Evolutionary conservation across 352 stramenopile species (phyloP), one percentile per base, ranked within the genome.

Genomic region (Lagenidium giganteum): DNA sequence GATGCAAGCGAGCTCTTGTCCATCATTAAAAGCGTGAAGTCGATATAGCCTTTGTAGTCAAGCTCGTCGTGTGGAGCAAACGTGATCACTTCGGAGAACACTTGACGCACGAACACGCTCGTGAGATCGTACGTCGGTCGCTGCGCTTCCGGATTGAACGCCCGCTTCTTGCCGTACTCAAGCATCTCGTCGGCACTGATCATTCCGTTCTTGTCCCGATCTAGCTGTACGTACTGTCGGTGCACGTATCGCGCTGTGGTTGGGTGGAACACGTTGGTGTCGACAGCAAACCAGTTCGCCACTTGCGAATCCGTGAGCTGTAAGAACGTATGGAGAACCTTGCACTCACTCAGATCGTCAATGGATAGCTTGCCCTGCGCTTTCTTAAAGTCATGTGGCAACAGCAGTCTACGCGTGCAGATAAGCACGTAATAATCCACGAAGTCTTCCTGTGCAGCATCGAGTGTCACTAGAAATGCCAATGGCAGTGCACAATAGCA

Each of bases 111-210:
- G 23, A 85, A 85, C 17, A 55, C 67, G 13, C 30, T 36, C 1
- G 75, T 87, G 33, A 85, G 57, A 39, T 85, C 71, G 30, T 87
- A 68, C 21, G 66, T 79, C 1, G 70, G 74, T 20, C 53, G 62
- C 16, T 57, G 55, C 5, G 63, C 11, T n/a, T 57, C 37, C 1
- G 64, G 62, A 25, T 84, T 79, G 51, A 87, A 87, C 1, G 75
- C 75, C 40, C 64, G 64, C 58, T 83, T 83, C 51, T 85, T 84
- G 17, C 75, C 75, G 37, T 69, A 87, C 1, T 72, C 52, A 12
- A 64, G 13, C 11, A 87, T 37, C 42, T 87, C 75, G 7, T 39
- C 46, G 5, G 42, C 47, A 21, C 67, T 83, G 3, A 87, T 47
- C 46, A 83, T 58, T 11, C 71, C 71, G 44, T 83, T 85, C 33